Base-by-base conservation (phyloP, 495 filamentous ascomycete genomes). In the Hypomontagnella submonticulosa region DNA sequence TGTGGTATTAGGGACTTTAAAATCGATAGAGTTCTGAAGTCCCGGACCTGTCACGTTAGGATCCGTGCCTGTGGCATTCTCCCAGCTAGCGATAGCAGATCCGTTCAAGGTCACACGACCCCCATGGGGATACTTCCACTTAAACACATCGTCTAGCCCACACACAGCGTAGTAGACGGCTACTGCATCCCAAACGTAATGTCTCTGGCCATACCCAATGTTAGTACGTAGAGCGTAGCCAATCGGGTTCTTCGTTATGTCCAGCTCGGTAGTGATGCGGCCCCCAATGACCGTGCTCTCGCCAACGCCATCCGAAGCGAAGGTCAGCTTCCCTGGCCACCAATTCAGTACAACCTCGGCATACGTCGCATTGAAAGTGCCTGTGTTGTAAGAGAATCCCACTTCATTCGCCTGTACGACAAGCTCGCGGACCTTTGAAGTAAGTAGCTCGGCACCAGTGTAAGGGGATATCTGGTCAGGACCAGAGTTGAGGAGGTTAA, bases 161-260 rank as follows among this genome's bases (percentile, higher is more conserved):
- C 73, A 71, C 15, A 72, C 61, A 11, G 73, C 69, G 15, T 75
- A 75, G 44, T 75, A 75, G 5, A 75, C 69, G 90, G 94, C 49
- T 76, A 84, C 19, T 79, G 82, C 58, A 82, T 90, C 20, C 87
- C 90, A 3, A 70, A 83, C 23, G 76, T 84, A 15, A 94, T 92
- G 93, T 75, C 81, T 38, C 88, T 89, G 4, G 89, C 84, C 4
- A 84, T 92, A 41, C 84, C 88, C 3, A 81, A 89, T 36, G 77
- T 92, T 18, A 76, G 79, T 42, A 1, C 55, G 42, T 10, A 69
- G 44, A 4, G 66, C 59, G 33, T 60, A 75, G 13, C 58, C 62
- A 13, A 75, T n/a, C 1, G 73, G 73, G n/a, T 75, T 74, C 33
- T 43, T 67, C 12, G 61, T 32, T 4, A 60, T 34, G 46, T 74